A percentile compares a stretch with the other conserved stretches of the same genome.
These are phyloP conservation scores for Monoraphidium neglectum DNA, from an alignment of 139 green algal species.

Conservation along the genomic window DNA sequence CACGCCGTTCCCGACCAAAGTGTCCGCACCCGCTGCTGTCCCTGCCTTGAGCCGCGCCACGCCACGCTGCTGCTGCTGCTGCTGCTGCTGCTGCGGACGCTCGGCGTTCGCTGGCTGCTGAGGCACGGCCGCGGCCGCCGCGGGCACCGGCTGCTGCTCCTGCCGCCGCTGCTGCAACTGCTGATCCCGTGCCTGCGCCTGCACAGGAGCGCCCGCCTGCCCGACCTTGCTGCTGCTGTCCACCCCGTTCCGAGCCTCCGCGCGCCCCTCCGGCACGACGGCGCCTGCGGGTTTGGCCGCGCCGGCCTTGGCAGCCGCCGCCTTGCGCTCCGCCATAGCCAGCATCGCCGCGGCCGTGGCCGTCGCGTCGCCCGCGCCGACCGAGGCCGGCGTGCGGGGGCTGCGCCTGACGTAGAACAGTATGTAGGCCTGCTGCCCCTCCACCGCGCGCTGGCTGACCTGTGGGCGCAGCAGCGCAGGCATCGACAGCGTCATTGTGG, in stretches of 20 bases:
- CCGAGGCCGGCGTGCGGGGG: neutral
- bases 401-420: conserved; percentile 88
- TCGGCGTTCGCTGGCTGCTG: neutral
- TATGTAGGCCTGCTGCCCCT: conserved; percentile 93
- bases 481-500: neutral
- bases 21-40: conserved; percentile 7
- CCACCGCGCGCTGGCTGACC: conserved; percentile 74
- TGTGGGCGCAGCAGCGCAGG: conserved; percentile 21
- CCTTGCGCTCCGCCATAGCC: neutral
- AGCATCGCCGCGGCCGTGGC: neutral
- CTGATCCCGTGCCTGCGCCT: neutral
- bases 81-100: conserved; percentile 5
- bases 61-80: conserved; percentile 22
- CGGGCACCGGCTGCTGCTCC: neutral
- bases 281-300: neutral
- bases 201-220: neutral
- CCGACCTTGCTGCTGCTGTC: too few relatives aligned
- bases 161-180: neutral
- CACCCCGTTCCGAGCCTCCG: too few relatives aligned
- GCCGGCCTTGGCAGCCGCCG: neutral
- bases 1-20: too few relatives aligned
- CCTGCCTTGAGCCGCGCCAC: neutral
- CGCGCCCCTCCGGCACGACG: too few relatives aligned
- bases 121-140: neutral
- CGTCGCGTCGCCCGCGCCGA: neutral